A percentile compares a stretch with the other conserved stretches of the same genome.
Conservation (phyloP, 169 alveolate species). For the Babesia ovis region DNA sequence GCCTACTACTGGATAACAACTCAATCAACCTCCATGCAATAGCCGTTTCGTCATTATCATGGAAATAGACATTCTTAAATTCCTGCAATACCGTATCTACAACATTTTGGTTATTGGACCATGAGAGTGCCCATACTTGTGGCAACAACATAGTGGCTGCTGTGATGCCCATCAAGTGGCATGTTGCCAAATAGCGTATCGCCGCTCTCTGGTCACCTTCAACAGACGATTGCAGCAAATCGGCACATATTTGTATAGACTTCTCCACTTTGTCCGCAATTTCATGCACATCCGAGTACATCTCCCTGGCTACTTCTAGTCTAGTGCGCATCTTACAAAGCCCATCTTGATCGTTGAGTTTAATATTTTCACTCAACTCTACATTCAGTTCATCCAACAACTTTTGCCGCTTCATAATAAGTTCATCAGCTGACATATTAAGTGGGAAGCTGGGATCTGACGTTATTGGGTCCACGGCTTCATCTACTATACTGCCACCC, state of each 20-base stretch:
- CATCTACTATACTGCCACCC: not conserved
- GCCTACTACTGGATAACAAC: conserved; percentile 29
- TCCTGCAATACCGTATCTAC: conserved; percentile 74
- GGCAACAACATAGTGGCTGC: conserved; percentile 68
- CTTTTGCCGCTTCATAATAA: not conserved
- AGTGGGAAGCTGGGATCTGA: conserved; percentile 3
- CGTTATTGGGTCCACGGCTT: conserved; percentile 1
- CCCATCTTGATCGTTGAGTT: not conserved
- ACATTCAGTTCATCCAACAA: conserved; percentile 25
- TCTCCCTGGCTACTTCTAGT: conserved; percentile 50
- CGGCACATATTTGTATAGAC: conserved; percentile 28
- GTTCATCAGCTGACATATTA: not conserved
- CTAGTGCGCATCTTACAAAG: conserved; percentile 24
- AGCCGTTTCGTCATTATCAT: conserved; percentile 13
- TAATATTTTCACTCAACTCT: conserved; percentile 34
- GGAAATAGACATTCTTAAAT: conserved; percentile 62
- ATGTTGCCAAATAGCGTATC: conserved; percentile 65
- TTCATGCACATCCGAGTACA: conserved; percentile 60
- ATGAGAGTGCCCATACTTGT: conserved; percentile 75
- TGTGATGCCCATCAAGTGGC: conserved; percentile 73
- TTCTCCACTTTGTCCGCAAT: conserved; percentile 44
- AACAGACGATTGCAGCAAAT: conserved; percentile 66
- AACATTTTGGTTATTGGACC: conserved; percentile 75
- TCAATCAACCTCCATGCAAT: conserved; percentile 35
- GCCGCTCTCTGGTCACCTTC: conserved; percentile 77